A percentile compares a stretch with the other conserved stretches of the same genome.
phyloP scores from a whole-genome alignment of 2,329 filamentous ascomycete species.

The Eurotiales sp. region DNA sequence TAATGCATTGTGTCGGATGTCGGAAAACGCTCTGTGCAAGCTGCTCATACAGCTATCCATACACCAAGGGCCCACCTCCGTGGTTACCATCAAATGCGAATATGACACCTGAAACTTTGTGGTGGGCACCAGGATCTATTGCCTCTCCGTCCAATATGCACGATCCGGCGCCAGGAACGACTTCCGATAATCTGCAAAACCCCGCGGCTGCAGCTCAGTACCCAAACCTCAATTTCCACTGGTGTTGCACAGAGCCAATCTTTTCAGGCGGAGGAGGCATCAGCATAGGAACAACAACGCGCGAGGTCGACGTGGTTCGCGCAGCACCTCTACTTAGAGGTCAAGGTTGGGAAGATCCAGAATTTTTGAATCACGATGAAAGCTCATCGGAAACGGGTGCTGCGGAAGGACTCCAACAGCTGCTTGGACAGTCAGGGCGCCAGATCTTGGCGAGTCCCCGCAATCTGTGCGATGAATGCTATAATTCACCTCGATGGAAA shows the following conservation, averaged over 20 bases:
- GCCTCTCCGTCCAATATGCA: slow-evolving; percentile 58
- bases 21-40: slow-evolving; percentile 58
- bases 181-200: slow-evolving; percentile 32
- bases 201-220: slow-evolving; percentile 34
- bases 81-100: slow-evolving; percentile 16
- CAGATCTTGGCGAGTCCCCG: slow-evolving; percentile 50
- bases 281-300: slow-evolving; percentile 51
- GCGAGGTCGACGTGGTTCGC: slow-evolving; percentile 54
- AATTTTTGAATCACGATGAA: slow-evolving; percentile 44
- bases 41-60: slow-evolving; percentile 56
- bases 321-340: slow-evolving; percentile 54
- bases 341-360: slow-evolving; percentile 54
- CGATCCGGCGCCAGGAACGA: slow-evolving; percentile 38
- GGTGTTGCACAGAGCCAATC: slow-evolving; percentile 59
- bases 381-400: slow-evolving; percentile 38
- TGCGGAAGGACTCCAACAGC: slow-evolving; percentile 43
- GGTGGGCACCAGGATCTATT: slow-evolving; percentile 57
- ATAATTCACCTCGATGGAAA: slow-evolving; percentile 56
- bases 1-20: slow-evolving; percentile 61
- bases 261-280: slow-evolving; percentile 60
- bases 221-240: slow-evolving; percentile 54
- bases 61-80: slow-evolving; percentile 36
- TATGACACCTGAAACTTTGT: slow-evolving; percentile 40
- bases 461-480: slow-evolving; percentile 56
- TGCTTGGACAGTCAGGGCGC: slow-evolving; percentile 47